Evolutionary conservation across 768 basidiomycete species (phyloP), one percentile per base, ranked within the genome.

Genomic region (Agaricus sinodeliciosus): DNA sequence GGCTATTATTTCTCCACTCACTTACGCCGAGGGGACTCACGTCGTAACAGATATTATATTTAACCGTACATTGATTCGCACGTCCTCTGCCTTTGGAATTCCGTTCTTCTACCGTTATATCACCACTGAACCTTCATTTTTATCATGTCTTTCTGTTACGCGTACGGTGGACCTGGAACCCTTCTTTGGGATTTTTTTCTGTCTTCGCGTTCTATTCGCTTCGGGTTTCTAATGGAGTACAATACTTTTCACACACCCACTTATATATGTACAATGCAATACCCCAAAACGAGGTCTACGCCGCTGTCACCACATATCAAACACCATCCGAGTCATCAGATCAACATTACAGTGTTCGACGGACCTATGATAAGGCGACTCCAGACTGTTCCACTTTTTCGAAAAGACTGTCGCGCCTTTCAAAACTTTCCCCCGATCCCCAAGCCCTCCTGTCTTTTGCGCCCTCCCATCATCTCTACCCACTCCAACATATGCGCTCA

Each of bases 171-270:
- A 26, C 22, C 48, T 22, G 22, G 22, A 3, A 22, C 22, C 22
- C 22, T 55, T 28, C 36, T 49, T n/a, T 31, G 31, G 31, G n/a
- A 50, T 16, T 15, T 28, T 49, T 52, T 13, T 41, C n/a, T 18
- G 19, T 49, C 28, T 37, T 26, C 7, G 25, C 27, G 34, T 45
- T 52, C 41, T 56, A n/a, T 43, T 52, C 44, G 36, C 39, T 22
- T 48, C 41, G 44, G 48, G n/a, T 55, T 46, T 26, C 34, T 43
- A 5, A 41, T 56, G n/a, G 16, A 19, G 49, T 37, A 48, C 37
- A 41, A 12, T 47, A 43, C 19, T 28, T 1, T 36, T 52, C 36
- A 37, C 37, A 39, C 12, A 7, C 26, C 9, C 36, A 36, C 16
- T 16, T 31, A 9, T 31, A 28, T 42, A 48, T 43, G 19, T 9